phyloP scores from a whole-genome alignment of 2,329 filamentous ascomycete genomes.

The Oidium heveae region DNA sequence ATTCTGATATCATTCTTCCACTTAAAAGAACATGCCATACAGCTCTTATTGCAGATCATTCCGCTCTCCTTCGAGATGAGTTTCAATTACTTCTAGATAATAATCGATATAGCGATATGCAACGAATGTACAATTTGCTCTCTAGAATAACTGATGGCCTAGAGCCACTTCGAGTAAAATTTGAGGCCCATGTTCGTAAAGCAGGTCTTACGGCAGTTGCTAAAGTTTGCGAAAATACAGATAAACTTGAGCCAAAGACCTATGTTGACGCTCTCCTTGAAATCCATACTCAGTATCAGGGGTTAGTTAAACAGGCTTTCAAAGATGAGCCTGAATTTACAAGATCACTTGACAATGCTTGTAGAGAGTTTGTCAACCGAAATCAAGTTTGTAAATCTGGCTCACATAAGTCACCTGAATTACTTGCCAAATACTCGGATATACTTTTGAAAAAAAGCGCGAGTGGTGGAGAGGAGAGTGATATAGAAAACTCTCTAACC shows the following conservation, averaged over 20 bases:
- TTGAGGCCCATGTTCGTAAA: slow-evolving; percentile 80
- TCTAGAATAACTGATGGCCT: slow-evolving; percentile 75
- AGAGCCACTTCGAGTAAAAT: slow-evolving; percentile 63
- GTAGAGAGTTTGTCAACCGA: slow-evolving; percentile 91
- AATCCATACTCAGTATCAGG: slow-evolving; percentile 81
- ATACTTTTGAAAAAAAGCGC: slow-evolving; percentile 78
- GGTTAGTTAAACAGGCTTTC: slow-evolving; percentile 77
- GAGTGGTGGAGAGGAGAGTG: slow-evolving; percentile 77
- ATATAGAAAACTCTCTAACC: slow-evolving; percentile 65
- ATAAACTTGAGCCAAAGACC: slow-evolving; percentile 81
- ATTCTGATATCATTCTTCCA: slow-evolving; percentile 63
- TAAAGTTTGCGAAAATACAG: slow-evolving; percentile 70
- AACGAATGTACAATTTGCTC: slow-evolving; percentile 82
- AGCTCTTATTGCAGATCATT: slow-evolving; percentile 75
- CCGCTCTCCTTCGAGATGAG: slow-evolving; percentile 66
- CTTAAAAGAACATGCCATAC: slow-evolving; percentile 75
- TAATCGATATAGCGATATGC: slow-evolving; percentile 84
- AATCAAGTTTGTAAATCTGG: slow-evolving; percentile 89
- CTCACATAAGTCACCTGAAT: slow-evolving; percentile 79
- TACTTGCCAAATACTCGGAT: slow-evolving; percentile 89
- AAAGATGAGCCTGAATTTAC: slow-evolving; percentile 93
- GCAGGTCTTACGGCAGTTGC: slow-evolving; percentile 71
- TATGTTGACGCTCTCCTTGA: slow-evolving; percentile 91
- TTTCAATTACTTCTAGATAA: slow-evolving; percentile 87
- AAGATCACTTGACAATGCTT: slow-evolving; percentile 84